phyloP scores from a whole-genome alignment of 805 yeast species.

The Metschnikowia vanudenii region DNA sequence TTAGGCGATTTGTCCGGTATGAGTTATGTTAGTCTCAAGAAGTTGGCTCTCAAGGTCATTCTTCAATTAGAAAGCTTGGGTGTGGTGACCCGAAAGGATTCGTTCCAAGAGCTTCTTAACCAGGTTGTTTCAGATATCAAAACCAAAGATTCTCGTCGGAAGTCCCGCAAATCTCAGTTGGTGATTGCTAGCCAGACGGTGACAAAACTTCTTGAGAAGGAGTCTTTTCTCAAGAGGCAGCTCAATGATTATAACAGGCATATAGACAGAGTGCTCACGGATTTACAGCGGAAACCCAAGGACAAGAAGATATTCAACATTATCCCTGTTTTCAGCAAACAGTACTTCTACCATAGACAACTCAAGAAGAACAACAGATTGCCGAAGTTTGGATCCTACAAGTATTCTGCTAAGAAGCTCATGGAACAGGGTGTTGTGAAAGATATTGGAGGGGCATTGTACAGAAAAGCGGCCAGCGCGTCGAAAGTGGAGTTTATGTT shows the following conservation, averaged over 20 bases:
- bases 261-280: conserved; percentile 42
- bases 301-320: conserved; percentile 49
- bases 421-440: conserved; percentile 68
- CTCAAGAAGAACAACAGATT: conserved; percentile 62
- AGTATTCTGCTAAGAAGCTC: conserved; percentile 72
- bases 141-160: conserved; percentile 46
- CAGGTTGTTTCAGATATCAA: conserved; percentile 80
- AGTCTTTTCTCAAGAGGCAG: conserved; percentile 44
- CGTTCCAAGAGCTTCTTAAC: conserved; percentile 76
- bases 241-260: conserved; percentile 48
- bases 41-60: conserved; percentile 67
- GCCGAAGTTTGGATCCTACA: conserved; percentile 75
- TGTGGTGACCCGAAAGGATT: conserved; percentile 59
- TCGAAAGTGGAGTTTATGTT: conserved; percentile 73
- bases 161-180: conserved; percentile 41
- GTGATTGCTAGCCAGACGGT: conserved; percentile 42
- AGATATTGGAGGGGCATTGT: conserved; percentile 54
- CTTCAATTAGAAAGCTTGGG: conserved; percentile 73
- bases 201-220: conserved; percentile 44
- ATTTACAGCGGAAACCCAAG: conserved; percentile 44
- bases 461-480: conserved; percentile 40
- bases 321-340: conserved; percentile 62
- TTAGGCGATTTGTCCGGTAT: conserved; percentile 49
- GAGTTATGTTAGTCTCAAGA: conserved; percentile 75
- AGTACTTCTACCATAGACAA: conserved; percentile 72